Conservation (phyloP, 345 rosid species). For the Rhizophora mangle region DNA sequence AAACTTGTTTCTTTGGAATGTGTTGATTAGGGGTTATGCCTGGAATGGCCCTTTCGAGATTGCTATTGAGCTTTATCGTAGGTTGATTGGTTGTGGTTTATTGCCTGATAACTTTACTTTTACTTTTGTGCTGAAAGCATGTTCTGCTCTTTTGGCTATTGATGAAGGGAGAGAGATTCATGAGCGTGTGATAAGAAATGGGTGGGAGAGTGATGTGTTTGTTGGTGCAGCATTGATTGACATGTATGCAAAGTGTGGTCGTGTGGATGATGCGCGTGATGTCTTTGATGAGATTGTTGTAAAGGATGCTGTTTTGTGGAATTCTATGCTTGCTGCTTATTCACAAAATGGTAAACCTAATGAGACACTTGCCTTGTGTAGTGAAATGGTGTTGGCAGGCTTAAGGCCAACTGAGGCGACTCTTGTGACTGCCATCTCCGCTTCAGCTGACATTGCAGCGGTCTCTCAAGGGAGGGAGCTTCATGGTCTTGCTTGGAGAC, state of each 20-base stretch:
- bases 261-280: slow-evolving; percentile 23
- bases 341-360: slow-evolving; percentile 26
- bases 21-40: slow-evolving; percentile 34
- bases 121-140: slow-evolving; percentile 40
- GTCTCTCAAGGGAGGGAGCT: slow-evolving; percentile 38
- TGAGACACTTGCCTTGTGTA: slow-evolving; percentile 28
- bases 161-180: slow-evolving; percentile 36
- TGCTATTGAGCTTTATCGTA: slow-evolving; percentile 28
- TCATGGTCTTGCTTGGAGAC: slow-evolving; percentile 38
- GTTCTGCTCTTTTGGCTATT: slow-evolving; percentile 28
- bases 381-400: slow-evolving; percentile 27
- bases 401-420: slow-evolving; percentile 37
- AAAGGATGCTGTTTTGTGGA: slow-evolving; percentile 40
- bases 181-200: slow-evolving; percentile 19
- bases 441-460: slow-evolving; percentile 30
- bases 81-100: slow-evolving; percentile 21
- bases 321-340: slow-evolving; percentile 41
- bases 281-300: slow-evolving; percentile 26
- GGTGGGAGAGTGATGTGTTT: slow-evolving; percentile 33
- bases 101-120: slow-evolving; percentile 34
- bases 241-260: slow-evolving; percentile 39
- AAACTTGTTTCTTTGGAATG: slow-evolving; percentile 36
- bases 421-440: slow-evolving; percentile 29
- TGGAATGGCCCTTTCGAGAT: slow-evolving; percentile 36
- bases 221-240: slow-evolving; percentile 40